A percentile compares a stretch with the other conserved stretches of the same genome.
phyloP scores from a whole-genome alignment of 148 eudicot genomes.

The Mesembryanthemum crystallinum region DNA sequence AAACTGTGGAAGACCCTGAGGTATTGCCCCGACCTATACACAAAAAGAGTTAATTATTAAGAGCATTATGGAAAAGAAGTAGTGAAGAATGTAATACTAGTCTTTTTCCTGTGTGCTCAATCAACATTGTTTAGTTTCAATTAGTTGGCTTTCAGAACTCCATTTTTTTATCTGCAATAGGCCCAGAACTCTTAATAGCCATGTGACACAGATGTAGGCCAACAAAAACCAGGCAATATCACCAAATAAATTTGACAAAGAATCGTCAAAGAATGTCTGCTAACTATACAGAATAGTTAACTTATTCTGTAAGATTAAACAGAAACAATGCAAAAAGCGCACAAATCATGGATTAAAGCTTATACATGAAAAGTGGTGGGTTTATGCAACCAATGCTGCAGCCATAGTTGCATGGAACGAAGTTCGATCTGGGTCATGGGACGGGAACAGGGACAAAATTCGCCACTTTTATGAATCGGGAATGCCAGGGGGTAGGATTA shows the following conservation, averaged over 20 bases:
- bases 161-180: background rate
- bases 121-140: background rate
- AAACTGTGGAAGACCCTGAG: slow-evolving; percentile 89
- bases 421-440: too few species aligned
- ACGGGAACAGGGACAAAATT: too few species aligned
- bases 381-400: background rate
- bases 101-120: background rate
- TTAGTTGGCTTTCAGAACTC: background rate
- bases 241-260: too few species aligned
- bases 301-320: background rate
- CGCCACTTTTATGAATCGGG: too few species aligned
- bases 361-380: background rate
- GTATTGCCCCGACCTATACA: slow-evolving; percentile 88
- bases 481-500: too few species aligned
- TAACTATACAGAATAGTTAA: background rate
- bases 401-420: too few species aligned
- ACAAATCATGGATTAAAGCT: background rate
- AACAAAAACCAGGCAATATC: background rate
- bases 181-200: background rate
- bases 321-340: background rate
- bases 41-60: background rate
- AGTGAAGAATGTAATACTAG: background rate
- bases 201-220: background rate
- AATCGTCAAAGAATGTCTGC: background rate
- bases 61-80: background rate